These are phyloP conservation scores for Phytophthora meadii DNA, from an alignment of 352 stramenopile species.

Conservation along the genomic window DNA sequence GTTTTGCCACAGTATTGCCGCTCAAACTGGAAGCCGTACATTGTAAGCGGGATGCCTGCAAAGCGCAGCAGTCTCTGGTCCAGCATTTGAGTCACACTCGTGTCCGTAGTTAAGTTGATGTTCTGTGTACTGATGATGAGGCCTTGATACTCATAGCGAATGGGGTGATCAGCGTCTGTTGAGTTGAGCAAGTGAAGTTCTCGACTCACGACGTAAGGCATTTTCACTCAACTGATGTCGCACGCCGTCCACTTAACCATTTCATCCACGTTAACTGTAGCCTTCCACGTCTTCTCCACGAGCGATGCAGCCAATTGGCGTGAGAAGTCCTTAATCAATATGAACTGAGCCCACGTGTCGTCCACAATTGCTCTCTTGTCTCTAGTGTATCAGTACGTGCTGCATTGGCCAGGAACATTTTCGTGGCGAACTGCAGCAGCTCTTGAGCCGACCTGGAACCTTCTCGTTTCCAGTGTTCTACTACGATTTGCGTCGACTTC, in stretches of 20 bases:
- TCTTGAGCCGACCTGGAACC: slow-evolving; percentile 1
- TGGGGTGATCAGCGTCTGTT: slow-evolving; percentile 25
- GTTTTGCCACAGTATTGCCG: slow-evolving; percentile 19
- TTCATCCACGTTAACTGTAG: slow-evolving; percentile 34
- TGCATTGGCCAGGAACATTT: slow-evolving; percentile 37
- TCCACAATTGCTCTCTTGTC: slow-evolving; percentile 46
- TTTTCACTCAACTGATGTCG: slow-evolving; percentile 33
- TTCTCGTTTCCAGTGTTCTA: slow-evolving; percentile 13
- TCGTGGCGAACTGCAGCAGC: slow-evolving; percentile 28
- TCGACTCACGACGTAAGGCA: slow-evolving; percentile 35
- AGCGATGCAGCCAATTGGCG: slow-evolving; percentile 35
- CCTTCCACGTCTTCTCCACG: slow-evolving; percentile 45
- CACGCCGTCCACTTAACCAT: slow-evolving; percentile 42
- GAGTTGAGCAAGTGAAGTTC: slow-evolving; percentile 39
- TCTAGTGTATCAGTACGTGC: slow-evolving; percentile 23
- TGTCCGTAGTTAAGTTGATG: slow-evolving; percentile 28
- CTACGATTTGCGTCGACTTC: slow-evolving; percentile 5
- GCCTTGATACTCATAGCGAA: slow-evolving; percentile 38
- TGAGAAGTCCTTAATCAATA: slow-evolving; percentile 53
- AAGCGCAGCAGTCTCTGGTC: slow-evolving; percentile 26
- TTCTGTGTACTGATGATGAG: slow-evolving; percentile 43
- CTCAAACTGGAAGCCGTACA: slow-evolving; percentile 47
- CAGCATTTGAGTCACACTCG: slow-evolving; percentile 26
- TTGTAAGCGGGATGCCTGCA: slow-evolving; percentile 34
- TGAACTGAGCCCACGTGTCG: slow-evolving; percentile 51